Conservation (phyloP, 306 rosid species). For the Ormosia emarginata region DNA sequence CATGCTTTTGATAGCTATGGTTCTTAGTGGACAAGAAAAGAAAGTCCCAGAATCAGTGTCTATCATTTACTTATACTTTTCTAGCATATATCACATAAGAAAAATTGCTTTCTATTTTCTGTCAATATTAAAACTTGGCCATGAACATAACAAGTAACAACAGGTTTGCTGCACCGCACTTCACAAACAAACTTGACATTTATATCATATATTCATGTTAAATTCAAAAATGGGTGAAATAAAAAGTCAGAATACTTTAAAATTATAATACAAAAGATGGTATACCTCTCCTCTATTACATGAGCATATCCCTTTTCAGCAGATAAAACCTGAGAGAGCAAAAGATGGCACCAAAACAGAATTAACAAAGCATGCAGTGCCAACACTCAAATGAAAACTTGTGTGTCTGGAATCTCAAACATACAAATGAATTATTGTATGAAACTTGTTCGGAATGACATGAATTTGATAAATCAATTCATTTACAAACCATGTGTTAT, state of each 20-base stretch:
- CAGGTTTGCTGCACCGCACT: background rate
- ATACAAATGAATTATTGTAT: background rate
- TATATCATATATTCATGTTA: background rate
- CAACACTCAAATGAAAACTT: background rate
- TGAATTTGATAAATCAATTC: background rate
- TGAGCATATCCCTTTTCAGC: constrained; percentile 45
- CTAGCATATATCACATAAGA: background rate
- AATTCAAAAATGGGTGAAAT: background rate
- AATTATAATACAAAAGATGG: background rate
- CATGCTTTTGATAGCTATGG: background rate
- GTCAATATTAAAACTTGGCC: background rate
- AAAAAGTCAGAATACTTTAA: background rate
- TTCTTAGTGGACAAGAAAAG: constrained; percentile 1
- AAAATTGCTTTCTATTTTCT: background rate
- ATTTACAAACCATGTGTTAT: background rate
- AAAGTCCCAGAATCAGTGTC: background rate
- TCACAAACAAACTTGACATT: background rate
- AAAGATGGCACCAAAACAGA: constrained; percentile 4
- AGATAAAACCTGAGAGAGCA: constrained; percentile 49
- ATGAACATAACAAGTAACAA: background rate
- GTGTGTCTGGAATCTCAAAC: background rate
- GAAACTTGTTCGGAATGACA: background rate
- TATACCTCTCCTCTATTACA: constrained; percentile 67
- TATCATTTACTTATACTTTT: background rate
- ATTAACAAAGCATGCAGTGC: background rate